Base-by-base conservation (phyloP, 192 early-diverging fungal species). In the Mortierella hygrophila region DNA sequence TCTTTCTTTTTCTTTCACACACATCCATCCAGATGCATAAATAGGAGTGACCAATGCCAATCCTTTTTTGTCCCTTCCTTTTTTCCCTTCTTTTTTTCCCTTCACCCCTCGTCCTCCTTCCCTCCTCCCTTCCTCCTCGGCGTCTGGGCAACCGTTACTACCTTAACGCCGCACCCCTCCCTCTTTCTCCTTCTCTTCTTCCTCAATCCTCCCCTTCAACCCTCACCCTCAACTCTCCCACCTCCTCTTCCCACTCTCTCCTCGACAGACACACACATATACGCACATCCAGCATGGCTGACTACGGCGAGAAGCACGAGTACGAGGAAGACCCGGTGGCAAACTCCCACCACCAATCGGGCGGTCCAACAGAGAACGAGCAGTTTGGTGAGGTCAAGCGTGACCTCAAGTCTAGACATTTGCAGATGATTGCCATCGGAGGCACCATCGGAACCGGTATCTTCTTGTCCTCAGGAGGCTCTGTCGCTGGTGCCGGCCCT, bases 371-470 rank as follows among this genome's bases (percentile, higher is more conserved):
- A 60, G 46, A 70, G 38, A 63, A 85, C 23, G 78, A 85, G 6
- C 80, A 74, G 32, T 82, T 82, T 70, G 82, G 88, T 38, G 57
- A 83, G 49, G 90, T 94, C 46, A 89, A 94, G 74, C 91, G 95
- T 44, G 91, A 88, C 68, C 90, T 96, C 63, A 94, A 94, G 79
- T 90, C 93, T 44, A 89, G 95, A 9, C 95, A 96, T 83, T 89
- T 96, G 89, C 88, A 91, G 69, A 91, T 92, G 90, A 94, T 97
- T 72, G 94, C 96, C 38, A 93, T 98, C 26, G 96, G 95, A 81
- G 97, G 95, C n/a, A 86, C 84, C 68, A 86, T 86, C 41, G 84
- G 94, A n/a, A 96, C 95, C 11, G 95, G 95, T 26, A 89, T 96
- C 52, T 96, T 96, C 74, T 89, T 96, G 74, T 95, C 96, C 21